These are phyloP conservation scores for Paramecium tetraurelia DNA, from an alignment of 73 alveolate genomes.

Conservation along the genomic window DNA sequence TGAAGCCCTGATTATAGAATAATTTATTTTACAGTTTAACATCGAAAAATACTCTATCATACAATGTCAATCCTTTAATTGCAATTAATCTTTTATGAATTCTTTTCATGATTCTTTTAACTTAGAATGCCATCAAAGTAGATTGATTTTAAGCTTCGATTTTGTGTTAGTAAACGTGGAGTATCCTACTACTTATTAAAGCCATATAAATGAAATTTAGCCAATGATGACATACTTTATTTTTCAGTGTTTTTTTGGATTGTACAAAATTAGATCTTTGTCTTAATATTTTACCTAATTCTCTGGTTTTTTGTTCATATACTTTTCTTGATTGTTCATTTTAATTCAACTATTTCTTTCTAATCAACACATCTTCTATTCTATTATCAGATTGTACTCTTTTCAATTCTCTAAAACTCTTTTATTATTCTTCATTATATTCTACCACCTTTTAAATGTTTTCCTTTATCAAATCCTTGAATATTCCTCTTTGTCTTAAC, in stretches of 20 bases:
- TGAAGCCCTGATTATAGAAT: background rate
- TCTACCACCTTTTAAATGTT: background rate
- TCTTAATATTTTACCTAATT: background rate
- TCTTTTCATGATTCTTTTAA: slow-evolving; percentile 29
- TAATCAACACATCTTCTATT: slow-evolving; percentile 14
- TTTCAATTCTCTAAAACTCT: slow-evolving; percentile 14
- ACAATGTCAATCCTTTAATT: background rate
- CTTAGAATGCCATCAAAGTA: slow-evolving; percentile 40
- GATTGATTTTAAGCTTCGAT: background rate
- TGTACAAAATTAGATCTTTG: background rate
- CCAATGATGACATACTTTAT: slow-evolving; percentile 32
- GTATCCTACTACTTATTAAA: background rate
- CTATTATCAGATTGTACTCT: background rate
- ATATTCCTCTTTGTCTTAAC: background rate
- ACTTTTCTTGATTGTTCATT: background rate
- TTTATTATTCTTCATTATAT: background rate
- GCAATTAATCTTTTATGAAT: background rate
- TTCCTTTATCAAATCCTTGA: slow-evolving; percentile 26
- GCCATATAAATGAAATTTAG: background rate
- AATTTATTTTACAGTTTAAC: background rate
- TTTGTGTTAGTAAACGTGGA: background rate
- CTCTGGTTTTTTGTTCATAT: background rate
- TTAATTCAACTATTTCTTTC: background rate
- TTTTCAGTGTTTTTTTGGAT: background rate
- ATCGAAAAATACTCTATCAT: slow-evolving; percentile 24